phyloP scores from a whole-genome alignment of 345 rosid species.

The Eucalyptus regnans region DNA sequence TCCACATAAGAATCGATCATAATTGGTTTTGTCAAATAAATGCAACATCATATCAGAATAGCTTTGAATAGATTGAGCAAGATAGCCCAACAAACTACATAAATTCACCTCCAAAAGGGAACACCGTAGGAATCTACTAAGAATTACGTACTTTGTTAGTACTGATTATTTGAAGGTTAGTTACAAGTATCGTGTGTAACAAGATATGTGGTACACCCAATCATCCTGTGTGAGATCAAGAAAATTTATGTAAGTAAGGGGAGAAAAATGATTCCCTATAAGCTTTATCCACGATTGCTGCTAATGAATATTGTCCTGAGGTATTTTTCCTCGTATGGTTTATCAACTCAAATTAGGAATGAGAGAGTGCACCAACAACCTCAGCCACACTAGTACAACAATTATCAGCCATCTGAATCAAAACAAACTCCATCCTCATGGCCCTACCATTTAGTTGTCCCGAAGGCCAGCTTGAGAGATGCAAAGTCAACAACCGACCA shows the following conservation, averaged over 20 bases:
- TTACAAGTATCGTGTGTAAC: background rate
- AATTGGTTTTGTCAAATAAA: background rate
- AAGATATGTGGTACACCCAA: background rate
- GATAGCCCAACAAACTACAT: background rate
- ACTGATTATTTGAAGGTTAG: background rate
- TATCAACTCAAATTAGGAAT: background rate
- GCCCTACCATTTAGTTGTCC: background rate
- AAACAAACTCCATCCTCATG: background rate
- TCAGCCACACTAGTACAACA: background rate
- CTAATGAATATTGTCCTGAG: background rate
- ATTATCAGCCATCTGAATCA: background rate
- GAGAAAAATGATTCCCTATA: background rate
- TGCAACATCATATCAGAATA: background rate
- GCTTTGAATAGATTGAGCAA: background rate
- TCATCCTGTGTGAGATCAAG: background rate
- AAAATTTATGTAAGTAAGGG: background rate
- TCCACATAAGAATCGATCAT: background rate
- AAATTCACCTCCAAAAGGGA: background rate
- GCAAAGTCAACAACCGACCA: conserved; percentile 61
- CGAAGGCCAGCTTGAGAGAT: background rate
- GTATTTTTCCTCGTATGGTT: background rate
- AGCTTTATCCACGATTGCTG: background rate
- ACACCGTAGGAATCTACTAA: background rate
- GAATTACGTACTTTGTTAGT: background rate
- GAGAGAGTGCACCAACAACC: background rate